Conservation (phyloP, 2,329 filamentous ascomycete genomes). For the Aspergillus sp. region DNA sequence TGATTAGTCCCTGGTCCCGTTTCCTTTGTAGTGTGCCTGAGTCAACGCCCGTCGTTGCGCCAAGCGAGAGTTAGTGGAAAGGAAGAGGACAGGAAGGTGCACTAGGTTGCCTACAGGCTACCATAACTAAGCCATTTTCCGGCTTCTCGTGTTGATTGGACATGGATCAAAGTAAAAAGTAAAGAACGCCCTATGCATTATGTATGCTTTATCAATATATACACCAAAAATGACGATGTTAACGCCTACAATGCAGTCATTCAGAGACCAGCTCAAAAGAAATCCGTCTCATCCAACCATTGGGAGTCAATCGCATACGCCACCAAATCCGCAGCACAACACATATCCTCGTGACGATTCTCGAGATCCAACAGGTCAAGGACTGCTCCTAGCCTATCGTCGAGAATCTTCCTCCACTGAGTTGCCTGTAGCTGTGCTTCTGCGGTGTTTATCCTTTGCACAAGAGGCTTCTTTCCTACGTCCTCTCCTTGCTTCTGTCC, state of each 20-base stretch:
- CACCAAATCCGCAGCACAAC: slow-evolving; percentile 37
- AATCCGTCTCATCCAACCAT: slow-evolving; percentile 35
- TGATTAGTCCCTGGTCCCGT: too few relatives aligned
- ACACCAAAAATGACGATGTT: too few relatives aligned
- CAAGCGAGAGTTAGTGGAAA: too few relatives aligned
- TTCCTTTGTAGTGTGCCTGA: too few relatives aligned
- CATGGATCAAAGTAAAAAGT: too few relatives aligned
- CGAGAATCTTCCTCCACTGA: slow-evolving; percentile 23
- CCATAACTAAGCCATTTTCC: too few relatives aligned
- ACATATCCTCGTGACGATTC: slow-evolving; percentile 34
- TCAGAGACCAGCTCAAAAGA: slow-evolving; percentile 18
- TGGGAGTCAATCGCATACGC: slow-evolving; percentile 38
- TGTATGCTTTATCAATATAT: too few relatives aligned
- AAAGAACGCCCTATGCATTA: too few relatives aligned
- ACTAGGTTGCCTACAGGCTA: too few relatives aligned
- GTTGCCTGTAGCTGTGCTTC: slow-evolving; percentile 12
- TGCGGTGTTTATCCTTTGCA: slow-evolving; percentile 7
- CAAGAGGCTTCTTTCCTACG: neutral
- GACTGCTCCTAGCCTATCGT: slow-evolving; percentile 25
- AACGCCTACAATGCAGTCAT: neutral
- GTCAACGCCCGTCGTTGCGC: too few relatives aligned
- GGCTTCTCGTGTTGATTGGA: too few relatives aligned
- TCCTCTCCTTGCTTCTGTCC: slow-evolving; percentile 2
- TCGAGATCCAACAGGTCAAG: slow-evolving; percentile 33
- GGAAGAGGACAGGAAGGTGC: too few relatives aligned